Evolutionary conservation across 2,329 filamentous ascomycete species (phyloP).

Genomic region (Lecanicillium sp.): DNA sequence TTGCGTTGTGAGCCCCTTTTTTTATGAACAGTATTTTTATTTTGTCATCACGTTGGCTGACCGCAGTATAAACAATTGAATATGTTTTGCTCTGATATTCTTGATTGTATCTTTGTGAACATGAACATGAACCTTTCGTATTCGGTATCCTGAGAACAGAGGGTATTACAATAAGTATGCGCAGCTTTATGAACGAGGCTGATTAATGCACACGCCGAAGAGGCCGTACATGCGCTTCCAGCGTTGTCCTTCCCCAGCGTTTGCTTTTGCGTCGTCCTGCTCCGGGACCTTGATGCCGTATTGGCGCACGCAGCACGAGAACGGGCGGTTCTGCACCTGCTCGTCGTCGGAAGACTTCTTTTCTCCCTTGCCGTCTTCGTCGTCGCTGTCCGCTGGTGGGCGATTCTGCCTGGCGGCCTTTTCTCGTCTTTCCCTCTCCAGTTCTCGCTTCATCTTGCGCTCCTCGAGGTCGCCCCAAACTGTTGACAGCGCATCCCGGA

Average conservation of each 20-base stretch:
- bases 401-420: slow-evolving; percentile 17
- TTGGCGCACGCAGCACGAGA: slow-evolving; percentile 63
- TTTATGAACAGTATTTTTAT: too few species aligned
- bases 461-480: slow-evolving; percentile 87
- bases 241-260: slow-evolving; percentile 35
- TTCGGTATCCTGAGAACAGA: too few species aligned
- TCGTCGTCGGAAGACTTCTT: neutral
- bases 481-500: slow-evolving; percentile 65
- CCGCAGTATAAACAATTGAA: too few species aligned
- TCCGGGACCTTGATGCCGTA: slow-evolving; percentile 51
- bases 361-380: slow-evolving; percentile 13
- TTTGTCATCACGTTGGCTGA: too few species aligned
- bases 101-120: too few species aligned
- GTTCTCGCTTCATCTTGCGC: slow-evolving; percentile 37
- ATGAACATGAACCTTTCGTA: too few species aligned
- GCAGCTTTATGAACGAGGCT: too few species aligned
- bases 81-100: too few species aligned
- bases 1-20: too few species aligned
- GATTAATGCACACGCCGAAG: slow-evolving; percentile 46
- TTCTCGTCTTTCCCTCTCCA: slow-evolving; percentile 18
- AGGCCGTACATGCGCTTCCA: slow-evolving; percentile 60
- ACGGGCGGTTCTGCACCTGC: slow-evolving; percentile 46
- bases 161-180: too few species aligned
- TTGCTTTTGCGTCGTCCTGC: slow-evolving; percentile 30
- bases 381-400: slow-evolving; percentile 31